phyloP scores from a whole-genome alignment of 352 stramenopile genomes.

The Globisporangium splendens region DNA sequence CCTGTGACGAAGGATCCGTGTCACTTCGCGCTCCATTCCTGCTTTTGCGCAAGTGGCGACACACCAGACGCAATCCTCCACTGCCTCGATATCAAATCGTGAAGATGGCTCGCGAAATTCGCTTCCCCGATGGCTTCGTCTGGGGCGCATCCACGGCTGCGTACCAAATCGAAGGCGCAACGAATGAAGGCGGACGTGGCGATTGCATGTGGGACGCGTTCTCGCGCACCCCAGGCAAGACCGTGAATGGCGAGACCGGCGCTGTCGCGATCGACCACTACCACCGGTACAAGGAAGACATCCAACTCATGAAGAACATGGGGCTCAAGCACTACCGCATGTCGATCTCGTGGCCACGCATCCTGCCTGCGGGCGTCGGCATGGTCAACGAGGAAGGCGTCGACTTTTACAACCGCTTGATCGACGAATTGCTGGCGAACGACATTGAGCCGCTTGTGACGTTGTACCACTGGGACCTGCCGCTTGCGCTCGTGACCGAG shows the following conservation, averaged over 20 bases:
- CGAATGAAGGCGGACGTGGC: conserved; percentile 77
- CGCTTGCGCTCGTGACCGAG: conserved; percentile 78
- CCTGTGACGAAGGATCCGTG: too few relatives aligned
- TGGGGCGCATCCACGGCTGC: conserved; percentile 85
- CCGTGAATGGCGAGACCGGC: conserved; percentile 71
- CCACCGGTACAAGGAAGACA: conserved; percentile 71
- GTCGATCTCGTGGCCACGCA: conserved; percentile 84
- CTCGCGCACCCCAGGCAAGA: conserved; percentile 53
- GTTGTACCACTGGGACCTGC: conserved; percentile 94
- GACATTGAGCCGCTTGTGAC: conserved; percentile 84
- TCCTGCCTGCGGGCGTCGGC: conserved; percentile 77
- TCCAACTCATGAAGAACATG: conserved; percentile 78
- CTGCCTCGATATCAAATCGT: too few relatives aligned
- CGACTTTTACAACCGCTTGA: conserved; percentile 80
- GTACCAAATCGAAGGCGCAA: conserved; percentile 92
- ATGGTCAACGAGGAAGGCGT: conserved; percentile 76
- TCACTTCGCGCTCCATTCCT: too few relatives aligned
- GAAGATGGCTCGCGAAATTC: conserved; percentile 22
- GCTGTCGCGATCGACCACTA: conserved; percentile 89
- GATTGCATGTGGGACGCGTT: conserved; percentile 91
- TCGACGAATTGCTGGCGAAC: conserved; percentile 60
- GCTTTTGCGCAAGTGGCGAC: too few relatives aligned
- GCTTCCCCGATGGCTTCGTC: conserved; percentile 63
- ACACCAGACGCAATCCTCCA: too few relatives aligned
- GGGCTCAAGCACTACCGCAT: conserved; percentile 85